Base-by-base conservation (phyloP, 2,329 filamentous ascomycete genomes). In the Fusarium hostae region DNA sequence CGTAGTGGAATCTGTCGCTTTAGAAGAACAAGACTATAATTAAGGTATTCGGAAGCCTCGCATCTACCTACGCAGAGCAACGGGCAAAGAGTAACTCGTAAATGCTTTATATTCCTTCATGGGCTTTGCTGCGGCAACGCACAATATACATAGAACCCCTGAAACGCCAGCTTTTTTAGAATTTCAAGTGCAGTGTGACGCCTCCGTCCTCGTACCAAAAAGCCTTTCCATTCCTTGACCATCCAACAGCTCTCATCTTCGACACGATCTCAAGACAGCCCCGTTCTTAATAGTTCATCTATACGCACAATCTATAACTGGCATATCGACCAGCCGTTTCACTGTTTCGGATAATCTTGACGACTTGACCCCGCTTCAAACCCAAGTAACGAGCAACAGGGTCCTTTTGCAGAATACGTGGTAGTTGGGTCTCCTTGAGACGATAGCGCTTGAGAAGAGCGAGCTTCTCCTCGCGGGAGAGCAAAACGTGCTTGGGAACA, bases 271-370 rank as follows among this genome's bases (percentile, higher is more conserved):
- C 26, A 43, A 51, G 34, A 56, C 20, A 39, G 39, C 15, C 39
- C 35, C 44, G 16, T 28, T 6, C 48, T 15, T n/a, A 10, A 26
- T 32, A 28, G 30, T 13, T 54, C 26, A 24, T 59, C 59, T 82
- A 91, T 74, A 91, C 89, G 74, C 89, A 91, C 60, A 91, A 79
- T 76, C 95, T 87, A 83, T 99, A 99, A 88, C 94, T 97, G 52
- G 96, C 96, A 83, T 99, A 99, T 58, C 96, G 88, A 68, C 96
- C 96, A 18, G 96, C 96, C 61, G 96, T 99, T 86, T 98, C 96
- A 79, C 92, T 95, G 81, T 92, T 95, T 73, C 96, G 88, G 78
- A 99, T 98, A 77, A 99, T 99, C 89, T 99, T 99, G 78, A 99
- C 96, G 6, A 99, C 95, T 83, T 98, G 93, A 6, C 95, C 94